Base-by-base conservation (phyloP, 768 basidiomycete species). In the Boletus rufocinnamomeus region DNA sequence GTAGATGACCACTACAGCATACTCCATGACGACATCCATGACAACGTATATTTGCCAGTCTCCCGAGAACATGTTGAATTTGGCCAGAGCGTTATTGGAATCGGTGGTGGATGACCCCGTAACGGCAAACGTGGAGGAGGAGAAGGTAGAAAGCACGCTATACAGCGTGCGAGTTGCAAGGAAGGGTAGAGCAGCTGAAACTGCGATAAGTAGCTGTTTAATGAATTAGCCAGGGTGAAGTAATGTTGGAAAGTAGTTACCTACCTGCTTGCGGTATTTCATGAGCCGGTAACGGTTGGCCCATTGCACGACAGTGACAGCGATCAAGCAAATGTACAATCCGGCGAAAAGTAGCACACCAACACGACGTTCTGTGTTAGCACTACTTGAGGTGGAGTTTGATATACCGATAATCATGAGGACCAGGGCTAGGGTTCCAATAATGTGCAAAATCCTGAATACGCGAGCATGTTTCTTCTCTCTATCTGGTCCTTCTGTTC, bases 1-100 rank as follows among this genome's bases (percentile, higher is more conserved):
- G 59, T 77, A 89, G 51, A 86, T 75, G 38, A 76, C 57, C 49
- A 77, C 76, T 16, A 80, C 75, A 38, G 77, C 66, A 63, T 76
- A 84, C 71, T 90, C 88, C 82, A 83, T 84, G 41, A 87, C 59
- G 40, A 85, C 74, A 16, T 80, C 80, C 75, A 89, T 81, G 54
- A 80, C 70, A 32, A 88, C 76, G 67, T 79, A 89, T 61, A 83
- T 63, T 50, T 80, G 70, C 84, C 83, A 87, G 58, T 79, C 71
- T 32, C 87, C 86, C 3, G 79, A 81, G 37, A 82, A 64, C 50
- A 82, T 76, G 63, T 86, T 84, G 67, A 87, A 82, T 66, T 80
- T 79, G 38, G 79, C 79, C 8, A 88, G 77, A 6, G 74, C 70
- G 34, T 49, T 64, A 21, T 28, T 21, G 16, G 64, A 62, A 16